Evolutionary conservation across 495 filamentous ascomycete species (phyloP).

Genomic region (Barbatosphaeria neglecta): DNA sequence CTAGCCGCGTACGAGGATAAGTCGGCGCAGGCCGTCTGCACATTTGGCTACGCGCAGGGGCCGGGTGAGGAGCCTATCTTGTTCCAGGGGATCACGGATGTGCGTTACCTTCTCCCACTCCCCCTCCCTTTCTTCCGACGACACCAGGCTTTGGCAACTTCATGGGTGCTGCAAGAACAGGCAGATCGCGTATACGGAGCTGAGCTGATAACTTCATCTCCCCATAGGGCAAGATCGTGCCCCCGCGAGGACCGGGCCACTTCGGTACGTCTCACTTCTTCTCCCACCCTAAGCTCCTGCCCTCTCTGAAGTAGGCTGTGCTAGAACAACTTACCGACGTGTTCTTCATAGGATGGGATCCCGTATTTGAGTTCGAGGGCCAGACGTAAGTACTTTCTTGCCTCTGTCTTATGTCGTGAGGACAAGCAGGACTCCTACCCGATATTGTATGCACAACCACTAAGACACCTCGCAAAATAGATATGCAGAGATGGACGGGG

Average conservation of each 20-base stretch:
- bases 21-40: constrained; percentile 84
- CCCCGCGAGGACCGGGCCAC: constrained; percentile 55
- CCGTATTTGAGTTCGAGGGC: constrained; percentile 90
- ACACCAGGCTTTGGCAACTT: not conserved
- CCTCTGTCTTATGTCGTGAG: not conserved
- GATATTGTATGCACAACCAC: no score
- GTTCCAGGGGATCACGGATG: constrained; percentile 75
- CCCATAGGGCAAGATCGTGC: constrained; percentile 66
- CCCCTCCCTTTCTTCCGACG: not conserved
- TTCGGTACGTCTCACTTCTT: constrained; percentile 55
- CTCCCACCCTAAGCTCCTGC: not conserved
- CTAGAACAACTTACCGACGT: constrained; percentile 2
- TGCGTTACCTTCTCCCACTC: constrained; percentile 9
- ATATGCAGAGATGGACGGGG: constrained; percentile 91
- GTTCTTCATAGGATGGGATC: constrained; percentile 79
- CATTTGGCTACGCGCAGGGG: constrained; percentile 81
- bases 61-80: constrained; percentile 76
- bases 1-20: constrained; percentile 85
- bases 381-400: constrained; percentile 50
- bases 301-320: not conserved
- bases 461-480: constrained; percentile 13
- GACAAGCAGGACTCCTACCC: no score
- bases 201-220: no score
- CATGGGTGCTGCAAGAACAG: no score
- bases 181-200: no score